Conservation (phyloP, 2,329 filamentous ascomycete genomes). For the Claviceps africana region DNA sequence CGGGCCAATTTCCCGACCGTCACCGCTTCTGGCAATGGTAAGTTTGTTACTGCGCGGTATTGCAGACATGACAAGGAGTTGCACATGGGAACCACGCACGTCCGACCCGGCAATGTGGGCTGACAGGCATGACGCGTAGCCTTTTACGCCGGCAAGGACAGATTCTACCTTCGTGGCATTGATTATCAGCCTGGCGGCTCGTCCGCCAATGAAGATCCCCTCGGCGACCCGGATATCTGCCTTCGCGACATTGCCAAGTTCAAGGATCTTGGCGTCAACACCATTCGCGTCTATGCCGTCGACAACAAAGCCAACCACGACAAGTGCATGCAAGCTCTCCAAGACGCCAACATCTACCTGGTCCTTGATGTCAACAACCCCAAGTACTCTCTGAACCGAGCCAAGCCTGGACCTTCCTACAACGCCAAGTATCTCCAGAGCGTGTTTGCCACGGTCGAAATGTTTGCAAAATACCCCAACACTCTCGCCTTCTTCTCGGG, state of each 20-base stretch:
- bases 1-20: constrained; percentile 35
- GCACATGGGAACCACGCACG: neutral
- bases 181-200: constrained; percentile 51
- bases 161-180: constrained; percentile 47
- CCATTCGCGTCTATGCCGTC: constrained; percentile 80
- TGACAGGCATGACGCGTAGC: constrained; percentile 21
- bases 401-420: constrained; percentile 64
- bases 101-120: neutral
- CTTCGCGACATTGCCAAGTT: constrained; percentile 69
- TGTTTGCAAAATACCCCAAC: constrained; percentile 71
- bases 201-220: constrained; percentile 50
- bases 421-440: constrained; percentile 73
- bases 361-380: constrained; percentile 86
- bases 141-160: constrained; percentile 37
- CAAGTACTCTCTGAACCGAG: constrained; percentile 74
- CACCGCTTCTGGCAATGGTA: constrained; percentile 44
- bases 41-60: constrained; percentile 3
- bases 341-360: constrained; percentile 79
- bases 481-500: constrained; percentile 76
- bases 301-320: constrained; percentile 77
- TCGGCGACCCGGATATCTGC: constrained; percentile 57
- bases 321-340: constrained; percentile 69
- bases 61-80: neutral
- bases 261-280: constrained; percentile 78
- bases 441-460: constrained; percentile 78